Base-by-base conservation (phyloP, 1,284 basidiomycete genomes). In the Puccinia novopanici region DNA sequence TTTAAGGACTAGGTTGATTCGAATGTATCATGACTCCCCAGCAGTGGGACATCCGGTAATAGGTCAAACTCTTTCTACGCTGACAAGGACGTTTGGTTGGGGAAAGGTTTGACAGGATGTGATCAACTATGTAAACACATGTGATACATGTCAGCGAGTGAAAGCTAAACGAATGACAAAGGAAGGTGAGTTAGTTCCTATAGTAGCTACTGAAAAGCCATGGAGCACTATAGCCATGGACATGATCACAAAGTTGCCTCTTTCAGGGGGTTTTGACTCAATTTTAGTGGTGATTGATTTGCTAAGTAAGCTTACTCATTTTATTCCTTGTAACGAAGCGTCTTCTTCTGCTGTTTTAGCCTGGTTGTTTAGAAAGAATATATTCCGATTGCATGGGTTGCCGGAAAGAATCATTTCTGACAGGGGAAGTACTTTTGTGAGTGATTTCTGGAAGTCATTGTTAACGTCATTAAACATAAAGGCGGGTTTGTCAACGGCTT, bases 201-300 rank as follows among this genome's bases (percentile, higher is more conserved):
- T 73, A 13, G 19, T 65, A 4, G 17, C 34, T 12, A 40, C 37
- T 10, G 5, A 2, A 40, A 42, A n/a, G n/a, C 88, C 88, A 0
- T 89, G 87, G 84, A 83, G 84, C 37, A 84, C 84, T 0, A 84
- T 89, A 9, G 86, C 87, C 0, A 86, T 89, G 85, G 89, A 90
- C 81, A 85, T 87, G 71, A 88, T 89, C 45, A 84, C 85, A 5
- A 85, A 86, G 27, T 84, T 89, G 0, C 89, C 88, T 0, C 6
- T 10, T 10, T 86, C 85, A 0, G 82, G 84, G 2, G 86, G 86
- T 0, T 87, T 78, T 82, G 84, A 87, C 77, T 79, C 86, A 4
- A 86, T 89, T 8, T 75, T 87, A 0, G 87, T 88, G 0, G 84
- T 89, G 0, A 88, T 87, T 0, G 86, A 88, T 80, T 74, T 86